phyloP scores from a whole-genome alignment of 768 basidiomycete species.

The Lyophyllum semitale region DNA sequence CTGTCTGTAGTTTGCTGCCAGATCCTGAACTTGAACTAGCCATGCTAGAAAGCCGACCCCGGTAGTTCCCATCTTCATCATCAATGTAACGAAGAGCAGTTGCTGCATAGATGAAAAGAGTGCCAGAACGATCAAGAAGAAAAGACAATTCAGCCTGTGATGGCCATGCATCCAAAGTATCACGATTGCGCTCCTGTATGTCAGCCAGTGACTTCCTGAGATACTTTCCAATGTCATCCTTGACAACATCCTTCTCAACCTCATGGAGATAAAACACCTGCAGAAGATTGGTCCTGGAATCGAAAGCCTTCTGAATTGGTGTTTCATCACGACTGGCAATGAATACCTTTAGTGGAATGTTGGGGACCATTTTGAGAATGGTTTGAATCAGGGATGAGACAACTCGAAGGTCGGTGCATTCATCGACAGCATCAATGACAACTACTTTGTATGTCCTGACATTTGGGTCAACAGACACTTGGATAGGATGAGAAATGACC shows the following conservation, averaged over 20 bases:
- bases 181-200: background rate
- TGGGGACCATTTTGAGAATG: background rate
- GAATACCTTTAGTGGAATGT: background rate
- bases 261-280: conserved; percentile 12
- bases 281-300: background rate
- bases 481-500: conserved; percentile 11
- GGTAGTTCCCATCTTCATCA: background rate
- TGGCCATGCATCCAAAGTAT: background rate
- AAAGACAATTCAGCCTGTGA: background rate
- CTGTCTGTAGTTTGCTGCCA: background rate
- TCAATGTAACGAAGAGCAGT: conserved; percentile 13
- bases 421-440: conserved; percentile 24
- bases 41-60: conserved; percentile 2
- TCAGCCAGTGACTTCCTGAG: background rate
- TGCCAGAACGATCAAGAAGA: conserved; percentile 3
- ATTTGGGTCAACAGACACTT: conserved; percentile 1
- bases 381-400: background rate
- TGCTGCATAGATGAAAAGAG: conserved; percentile 16
- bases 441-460: background rate
- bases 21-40: background rate
- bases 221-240: conserved; percentile 3
- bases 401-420: conserved; percentile 13
- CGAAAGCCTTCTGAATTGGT: conserved; percentile 8
- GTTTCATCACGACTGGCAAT: background rate
- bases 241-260: conserved; percentile 13